Evolutionary conservation across 352 stramenopile genomes (phyloP), one percentile per base, ranked within the genome.

Genomic region (Pythium oligandrum): DNA sequence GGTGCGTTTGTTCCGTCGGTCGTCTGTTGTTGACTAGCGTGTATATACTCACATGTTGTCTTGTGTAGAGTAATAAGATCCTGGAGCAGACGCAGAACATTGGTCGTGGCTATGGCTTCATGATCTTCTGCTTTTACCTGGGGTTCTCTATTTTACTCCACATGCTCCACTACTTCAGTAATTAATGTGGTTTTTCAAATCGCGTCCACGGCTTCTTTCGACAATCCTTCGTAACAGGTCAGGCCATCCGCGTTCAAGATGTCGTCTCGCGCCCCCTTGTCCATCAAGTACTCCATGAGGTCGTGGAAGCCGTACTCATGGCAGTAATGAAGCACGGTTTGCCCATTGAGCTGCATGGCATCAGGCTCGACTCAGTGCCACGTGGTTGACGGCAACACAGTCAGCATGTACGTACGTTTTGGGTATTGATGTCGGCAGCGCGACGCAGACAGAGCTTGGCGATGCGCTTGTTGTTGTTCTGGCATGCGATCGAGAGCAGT

Each of bases 391-490:
- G 45, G 32, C 30, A 39, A 12, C 4, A 48, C 32, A 38, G 17
- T 12, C 17, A 44, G 12, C 1, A 63, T 12, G 11, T 2, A 64
- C 71, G 45, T 75, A 88, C 83, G 64, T 98, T 98, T 39, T 95
- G 82, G 4, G 87, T 93, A 64, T 98, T 97, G 60, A 98, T 83
- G 39, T 97, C 86, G 35, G 93, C 91, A 11, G 89, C 94, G 34
- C 89, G 84, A 4, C 94, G 88, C 32, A 98, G 57, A 61, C 85
- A 96, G 5, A 98, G 77, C 75, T 98, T 98, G 39, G 80, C 79
- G 43, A 98, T 98, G 45, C 93, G 80, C 66, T 97, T 97, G 73
- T 97, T 97, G 64, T 95, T 96, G 77, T 98, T 98, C 58, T 98
- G 94, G 34, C 84, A 96, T 0, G 91, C 94, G 31, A 98, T 74